Evolutionary conservation across 345 rosid genomes (phyloP), one percentile per base, ranked within the genome.

Genomic region (Pugionium dolabratum): DNA sequence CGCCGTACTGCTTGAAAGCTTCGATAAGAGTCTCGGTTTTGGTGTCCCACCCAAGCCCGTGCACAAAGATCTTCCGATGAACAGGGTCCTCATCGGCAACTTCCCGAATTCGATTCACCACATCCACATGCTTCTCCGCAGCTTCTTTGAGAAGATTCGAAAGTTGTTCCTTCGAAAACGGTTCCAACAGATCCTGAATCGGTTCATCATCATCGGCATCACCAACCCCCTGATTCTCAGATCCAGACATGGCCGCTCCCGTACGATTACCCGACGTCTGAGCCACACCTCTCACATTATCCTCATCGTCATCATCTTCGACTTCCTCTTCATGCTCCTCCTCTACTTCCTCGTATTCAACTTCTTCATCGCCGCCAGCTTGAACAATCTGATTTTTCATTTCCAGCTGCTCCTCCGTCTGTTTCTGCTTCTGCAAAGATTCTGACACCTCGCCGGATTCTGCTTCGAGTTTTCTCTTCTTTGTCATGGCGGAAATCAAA

Each of bases 41-140:
- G 3, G 94, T 81, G 68, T 91, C 96, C 96, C 96, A 88, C 2
- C 89, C 85, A 28, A 88, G 86, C 1, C 94, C 97, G 45, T 88
- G 97, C 3, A 88, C 88, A 36, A 86, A 91, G 52, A 91, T 82
- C 71, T 88, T 88, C 36, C 97, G 69, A 59, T 84, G 96, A 18
- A 82, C 77, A 3, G 90, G 90, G 70, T 88, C 90, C 9, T 79
- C 84, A 34, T 85, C 84, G 0, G 93, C 93, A 4, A 86, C 58
- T 50, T 73, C 70, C 2, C 84, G 72, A 10, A 85, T 80, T 28
- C 50, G 69, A 71, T 35, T 64, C 42, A 31, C 77, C 30, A 40
- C 84, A 69, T 59, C 86, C 76, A 0, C 71, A 64, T 86, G 67
- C 74, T 80, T 83, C 25, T 65, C 84, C 4, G 84, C 84, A 1